Base-by-base conservation (phyloP, 2,329 filamentous ascomycete genomes). In the Cryphonectria japonica region DNA sequence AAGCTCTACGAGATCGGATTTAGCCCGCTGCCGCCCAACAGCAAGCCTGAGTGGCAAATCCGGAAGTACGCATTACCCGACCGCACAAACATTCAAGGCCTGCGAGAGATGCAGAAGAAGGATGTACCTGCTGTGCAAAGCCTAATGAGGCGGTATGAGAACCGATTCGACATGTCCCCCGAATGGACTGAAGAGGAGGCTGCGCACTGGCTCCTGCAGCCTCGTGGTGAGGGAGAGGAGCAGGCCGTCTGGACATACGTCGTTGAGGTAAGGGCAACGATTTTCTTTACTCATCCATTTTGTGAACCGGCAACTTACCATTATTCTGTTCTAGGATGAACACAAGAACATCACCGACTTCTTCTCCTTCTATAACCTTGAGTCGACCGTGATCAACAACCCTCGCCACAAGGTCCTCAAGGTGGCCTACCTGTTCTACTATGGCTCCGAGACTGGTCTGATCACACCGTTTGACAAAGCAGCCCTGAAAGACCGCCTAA, bases 351-450 rank as follows among this genome's bases (percentile, higher is more conserved):
- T 99, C 78, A 98, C 94, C 52, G 96, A 99, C 82, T 98, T 97
- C 83, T 92, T 98, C 83, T 98, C 94, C 52, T 99, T 98, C 84
- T 99, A 98, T 85, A 91, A 90, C 78, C 91, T 99, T 46, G 94
- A 97, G 80, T 97, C 94, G 22, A 96, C 94, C 1, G 92, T 98
- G 71, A 97, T 99, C 77, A 91, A 92, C 75, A 90, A 94, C 78
- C 84, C 88, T 62, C 93, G 93, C 79, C 92, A 97, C 83, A 87
- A 89, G 72, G 89, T 90, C 70, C 90, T 99, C 77, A 92, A 91
- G 75, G 96, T 95, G 3, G 96, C 96, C 41, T 99, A 99, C 82
- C 88, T 98, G 69, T 99, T 95, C 85, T 99, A 99, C 86, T 99
- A 99, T 79, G 96, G 93, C 70, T 92, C 92, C 8, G 94, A 97